These are phyloP conservation scores for Medicago truncatula DNA, from an alignment of 306 rosid species.

Conservation along the genomic window MtrunA17r5.0-ANR NC_053042.1:52969001-52969500, in stretches of 20 bases:
- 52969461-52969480: constrained; percentile 56
- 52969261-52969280: constrained; percentile 66
- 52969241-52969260: constrained; percentile 76
- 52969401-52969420: constrained; percentile 75
- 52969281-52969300: constrained; percentile 64
- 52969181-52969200: constrained; percentile 47
- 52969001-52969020: constrained; percentile 79
- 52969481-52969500: constrained; percentile 62
- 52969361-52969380: constrained; percentile 77
- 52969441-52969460: constrained; percentile 83
- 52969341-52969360: constrained; percentile 49
- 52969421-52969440: constrained; percentile 89
- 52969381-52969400: constrained; percentile 71
- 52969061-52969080: constrained; percentile 79
- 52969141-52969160: constrained; percentile 67
- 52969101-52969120: constrained; percentile 88
- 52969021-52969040: constrained; percentile 86
- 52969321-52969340: constrained; percentile 74
- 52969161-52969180: constrained; percentile 44
- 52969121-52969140: constrained; percentile 95
- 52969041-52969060: constrained; percentile 78
- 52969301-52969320: constrained; percentile 78
- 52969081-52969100: constrained; percentile 84
- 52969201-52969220: constrained; percentile 74
- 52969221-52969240: constrained; percentile 82